phyloP scores from a whole-genome alignment of 331 rosid genomes.

The Stylosanthes scabra region DNA sequence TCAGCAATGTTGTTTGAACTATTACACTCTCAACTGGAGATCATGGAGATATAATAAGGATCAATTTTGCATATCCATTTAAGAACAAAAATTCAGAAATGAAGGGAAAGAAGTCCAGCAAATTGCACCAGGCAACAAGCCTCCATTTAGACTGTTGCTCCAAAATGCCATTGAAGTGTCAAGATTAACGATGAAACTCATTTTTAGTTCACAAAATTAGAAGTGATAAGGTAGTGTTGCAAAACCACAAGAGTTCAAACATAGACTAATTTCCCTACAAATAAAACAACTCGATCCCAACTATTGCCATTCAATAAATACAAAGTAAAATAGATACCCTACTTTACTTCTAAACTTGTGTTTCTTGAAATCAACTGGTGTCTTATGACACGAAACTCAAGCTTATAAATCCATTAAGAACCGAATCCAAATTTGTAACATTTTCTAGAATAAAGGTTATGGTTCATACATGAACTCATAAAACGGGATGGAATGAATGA shows the following conservation, averaged over 20 bases:
- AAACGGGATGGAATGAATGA: slow-evolving; percentile 8
- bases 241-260: neutral
- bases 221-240: neutral
- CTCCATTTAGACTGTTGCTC: slow-evolving; percentile 24
- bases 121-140: slow-evolving; percentile 1
- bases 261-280: slow-evolving; percentile 2
- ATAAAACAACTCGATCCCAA: slow-evolving; percentile 24
- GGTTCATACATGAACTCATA: slow-evolving; percentile 12
- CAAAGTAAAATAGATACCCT: neutral
- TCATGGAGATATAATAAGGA: slow-evolving; percentile 1
- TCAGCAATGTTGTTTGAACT: no score
- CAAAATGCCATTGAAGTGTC: slow-evolving; percentile 10
- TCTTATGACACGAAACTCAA: slow-evolving; percentile 5
- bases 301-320: neutral
- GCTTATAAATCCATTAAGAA: slow-evolving; percentile 1
- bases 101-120: neutral
- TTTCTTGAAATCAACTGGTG: slow-evolving; percentile 11
- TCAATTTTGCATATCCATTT: neutral
- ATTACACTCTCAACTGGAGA: slow-evolving; percentile 6
- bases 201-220: slow-evolving; percentile 10
- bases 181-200: neutral
- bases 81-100: neutral
- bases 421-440: neutral
- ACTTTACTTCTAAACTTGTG: neutral
- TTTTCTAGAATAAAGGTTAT: slow-evolving; percentile 10